Conservation (phyloP, 2,329 filamentous ascomycete genomes). For the Aspergillus floridensis region DNA sequence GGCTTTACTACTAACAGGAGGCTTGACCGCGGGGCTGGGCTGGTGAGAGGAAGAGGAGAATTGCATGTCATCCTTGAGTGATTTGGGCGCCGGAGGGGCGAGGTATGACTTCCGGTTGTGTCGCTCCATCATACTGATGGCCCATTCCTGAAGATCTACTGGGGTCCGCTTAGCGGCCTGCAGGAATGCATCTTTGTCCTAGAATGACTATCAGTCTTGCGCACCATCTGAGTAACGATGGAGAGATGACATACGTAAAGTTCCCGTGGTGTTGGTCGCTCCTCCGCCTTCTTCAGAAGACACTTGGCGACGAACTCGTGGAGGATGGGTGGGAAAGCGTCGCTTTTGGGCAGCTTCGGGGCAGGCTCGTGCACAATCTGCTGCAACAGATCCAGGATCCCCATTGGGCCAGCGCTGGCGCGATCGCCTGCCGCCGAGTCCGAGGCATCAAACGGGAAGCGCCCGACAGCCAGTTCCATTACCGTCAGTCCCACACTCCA, state of each 20-base stretch:
- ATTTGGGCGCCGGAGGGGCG: conserved; percentile 75
- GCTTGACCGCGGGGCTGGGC: background rate
- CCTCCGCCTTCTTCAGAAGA: conserved; percentile 81
- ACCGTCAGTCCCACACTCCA: conserved; percentile 96
- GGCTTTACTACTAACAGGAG: conserved; percentile 32
- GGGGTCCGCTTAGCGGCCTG: conserved; percentile 96
- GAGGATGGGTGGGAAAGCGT: conserved; percentile 90
- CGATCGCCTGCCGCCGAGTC: conserved; percentile 72
- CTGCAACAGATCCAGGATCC: conserved; percentile 91
- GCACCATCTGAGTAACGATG: background rate
- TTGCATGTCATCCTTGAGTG: conserved; percentile 58
- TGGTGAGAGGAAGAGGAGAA: conserved; percentile 26
- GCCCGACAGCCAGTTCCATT: conserved; percentile 96
- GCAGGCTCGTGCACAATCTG: conserved; percentile 97
- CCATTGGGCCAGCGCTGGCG: conserved; percentile 71
- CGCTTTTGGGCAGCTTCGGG: conserved; percentile 90
- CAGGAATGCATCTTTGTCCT: conserved; percentile 92
- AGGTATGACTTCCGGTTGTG: conserved; percentile 95
- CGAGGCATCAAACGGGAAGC: conserved; percentile 86
- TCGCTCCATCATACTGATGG: conserved; percentile 86
- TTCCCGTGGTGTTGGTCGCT: conserved; percentile 87
- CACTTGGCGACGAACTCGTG: conserved; percentile 98
- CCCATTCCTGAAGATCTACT: conserved; percentile 91
- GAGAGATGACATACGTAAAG: conserved; percentile 68
- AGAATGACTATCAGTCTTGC: conserved; percentile 24